Evolutionary conservation across 139 green algal genomes (phyloP).

Genomic region (Micromonas pusilla): DNA sequence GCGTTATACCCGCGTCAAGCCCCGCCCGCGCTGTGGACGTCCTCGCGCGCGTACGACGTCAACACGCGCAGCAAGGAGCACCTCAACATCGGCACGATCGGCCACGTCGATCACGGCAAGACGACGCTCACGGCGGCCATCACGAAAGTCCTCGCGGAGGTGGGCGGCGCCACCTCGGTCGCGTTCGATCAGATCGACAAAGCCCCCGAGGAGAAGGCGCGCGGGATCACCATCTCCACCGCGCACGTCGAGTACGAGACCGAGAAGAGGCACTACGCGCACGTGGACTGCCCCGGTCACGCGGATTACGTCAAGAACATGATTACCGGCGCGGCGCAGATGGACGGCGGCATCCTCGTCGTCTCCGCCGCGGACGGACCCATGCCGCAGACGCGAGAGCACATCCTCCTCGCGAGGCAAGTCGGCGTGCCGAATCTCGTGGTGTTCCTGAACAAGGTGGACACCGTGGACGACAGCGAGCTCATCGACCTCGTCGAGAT

Average conservation of each 20-base stretch:
- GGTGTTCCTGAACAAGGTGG: constrained; percentile 97
- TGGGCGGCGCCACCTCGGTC: constrained; percentile 63
- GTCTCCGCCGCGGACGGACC: constrained; percentile 92
- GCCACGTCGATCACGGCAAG: constrained; percentile 98
- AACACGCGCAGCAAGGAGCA: constrained; percentile 71
- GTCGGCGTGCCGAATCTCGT: constrained; percentile 94
- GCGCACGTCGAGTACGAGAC: constrained; percentile 98
- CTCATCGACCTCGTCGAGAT: constrained; percentile 97
- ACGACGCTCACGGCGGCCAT: constrained; percentile 88
- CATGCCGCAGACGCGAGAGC: constrained; percentile 98
- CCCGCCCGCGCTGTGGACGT: not conserved
- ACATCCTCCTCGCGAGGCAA: constrained; percentile 92
- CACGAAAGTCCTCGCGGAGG: constrained; percentile 74
- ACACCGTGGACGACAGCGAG: constrained; percentile 94
- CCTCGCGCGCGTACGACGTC: constrained; percentile 27
- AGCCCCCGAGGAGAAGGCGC: constrained; percentile 95
- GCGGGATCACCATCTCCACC: constrained; percentile 98
- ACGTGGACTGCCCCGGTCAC: constrained; percentile 98
- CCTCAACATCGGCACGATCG: constrained; percentile 97
- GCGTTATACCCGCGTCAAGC: not conserved
- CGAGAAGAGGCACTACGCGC: constrained; percentile 91
- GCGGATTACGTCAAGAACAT: constrained; percentile 96
- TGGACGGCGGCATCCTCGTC: constrained; percentile 97
- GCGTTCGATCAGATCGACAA: constrained; percentile 99
- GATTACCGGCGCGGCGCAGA: constrained; percentile 63